These are phyloP conservation scores for Diospyros kaki DNA, from an alignment of 148 eudicot genomes.

Conservation along the genomic window DNA sequence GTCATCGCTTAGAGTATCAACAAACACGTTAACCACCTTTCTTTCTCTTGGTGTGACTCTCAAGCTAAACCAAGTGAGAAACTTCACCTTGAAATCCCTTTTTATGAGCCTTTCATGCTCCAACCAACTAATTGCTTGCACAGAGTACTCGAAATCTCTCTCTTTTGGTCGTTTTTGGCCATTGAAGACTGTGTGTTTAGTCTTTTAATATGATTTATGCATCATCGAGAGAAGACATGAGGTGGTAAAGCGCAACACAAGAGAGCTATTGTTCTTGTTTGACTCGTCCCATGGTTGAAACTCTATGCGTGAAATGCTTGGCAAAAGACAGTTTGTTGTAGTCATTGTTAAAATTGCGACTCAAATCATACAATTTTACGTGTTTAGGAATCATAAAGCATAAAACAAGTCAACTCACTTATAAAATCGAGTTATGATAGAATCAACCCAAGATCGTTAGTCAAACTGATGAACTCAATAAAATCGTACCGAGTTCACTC, in stretches of 20 bases:
- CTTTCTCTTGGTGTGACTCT: conserved; percentile 49
- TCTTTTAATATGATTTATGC: conserved; percentile 34
- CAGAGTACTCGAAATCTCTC: conserved; percentile 46
- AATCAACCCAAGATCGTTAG: too few species aligned
- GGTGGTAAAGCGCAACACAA: neutral
- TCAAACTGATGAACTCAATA: too few species aligned
- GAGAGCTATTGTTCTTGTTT: conserved; percentile 2
- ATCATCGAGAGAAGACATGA: conserved; percentile 44
- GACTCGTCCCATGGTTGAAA: conserved; percentile 22
- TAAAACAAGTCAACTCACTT: too few species aligned
- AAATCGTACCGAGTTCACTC: too few species aligned
- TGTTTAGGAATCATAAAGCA: too few species aligned
- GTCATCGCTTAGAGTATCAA: conserved; percentile 48
- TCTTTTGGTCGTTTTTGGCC: conserved; percentile 18
- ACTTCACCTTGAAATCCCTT: conserved; percentile 50
- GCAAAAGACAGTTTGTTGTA: neutral
- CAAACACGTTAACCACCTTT: conserved; percentile 53
- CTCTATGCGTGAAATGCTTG: conserved; percentile 11
- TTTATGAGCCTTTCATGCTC: conserved; percentile 44
- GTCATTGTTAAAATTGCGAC: too few species aligned
- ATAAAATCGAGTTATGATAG: too few species aligned
- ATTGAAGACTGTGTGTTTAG: conserved; percentile 12
- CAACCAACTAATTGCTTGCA: conserved; percentile 40
- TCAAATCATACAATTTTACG: too few species aligned
- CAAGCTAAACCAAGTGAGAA: conserved; percentile 70